Evolutionary conservation across 768 basidiomycete genomes (phyloP).

Genomic region (Boletus pseudo-olivaceus): DNA sequence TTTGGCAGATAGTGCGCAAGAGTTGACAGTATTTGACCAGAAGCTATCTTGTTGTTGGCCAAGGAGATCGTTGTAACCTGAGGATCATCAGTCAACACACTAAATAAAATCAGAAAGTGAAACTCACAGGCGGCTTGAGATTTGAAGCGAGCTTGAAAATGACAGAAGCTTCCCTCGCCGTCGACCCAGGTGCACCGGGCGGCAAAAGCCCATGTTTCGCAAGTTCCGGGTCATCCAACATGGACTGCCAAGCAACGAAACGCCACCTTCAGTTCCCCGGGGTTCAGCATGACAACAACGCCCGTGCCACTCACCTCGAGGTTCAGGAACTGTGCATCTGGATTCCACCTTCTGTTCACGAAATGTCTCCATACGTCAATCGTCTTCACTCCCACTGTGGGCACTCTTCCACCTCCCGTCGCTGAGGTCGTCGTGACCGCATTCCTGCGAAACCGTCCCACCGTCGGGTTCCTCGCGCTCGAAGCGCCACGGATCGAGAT

Average conservation of each 20-base stretch:
- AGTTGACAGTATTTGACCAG: constrained; percentile 54
- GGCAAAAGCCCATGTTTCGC: constrained; percentile 66
- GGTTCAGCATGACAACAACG: background rate
- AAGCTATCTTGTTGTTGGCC: constrained; percentile 69
- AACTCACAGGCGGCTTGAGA: constrained; percentile 67
- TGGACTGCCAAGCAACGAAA: constrained; percentile 46
- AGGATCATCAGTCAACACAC: background rate
- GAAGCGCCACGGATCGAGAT: constrained; percentile 67
- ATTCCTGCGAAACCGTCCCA: constrained; percentile 59
- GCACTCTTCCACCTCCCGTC: constrained; percentile 9
- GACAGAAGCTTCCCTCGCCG: constrained; percentile 66
- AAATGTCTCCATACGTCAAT: constrained; percentile 76
- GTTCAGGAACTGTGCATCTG: constrained; percentile 68
- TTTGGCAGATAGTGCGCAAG: constrained; percentile 75
- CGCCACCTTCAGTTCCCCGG: background rate
- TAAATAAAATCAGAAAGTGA: background rate
- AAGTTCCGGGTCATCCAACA: constrained; percentile 75
- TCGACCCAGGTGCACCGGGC: constrained; percentile 65
- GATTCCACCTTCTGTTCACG: constrained; percentile 69
- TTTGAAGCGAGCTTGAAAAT: constrained; percentile 85
- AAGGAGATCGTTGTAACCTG: constrained; percentile 82
- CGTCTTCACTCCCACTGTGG: constrained; percentile 33
- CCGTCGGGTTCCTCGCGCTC: constrained; percentile 38
- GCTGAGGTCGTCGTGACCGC: constrained; percentile 37
- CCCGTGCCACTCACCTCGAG: constrained; percentile 60